A percentile compares a stretch with the other conserved stretches of the same genome.
Evolutionary conservation across 345 rosid species (phyloP).

Genomic region (Aquilaria yunnanensis): DNA sequence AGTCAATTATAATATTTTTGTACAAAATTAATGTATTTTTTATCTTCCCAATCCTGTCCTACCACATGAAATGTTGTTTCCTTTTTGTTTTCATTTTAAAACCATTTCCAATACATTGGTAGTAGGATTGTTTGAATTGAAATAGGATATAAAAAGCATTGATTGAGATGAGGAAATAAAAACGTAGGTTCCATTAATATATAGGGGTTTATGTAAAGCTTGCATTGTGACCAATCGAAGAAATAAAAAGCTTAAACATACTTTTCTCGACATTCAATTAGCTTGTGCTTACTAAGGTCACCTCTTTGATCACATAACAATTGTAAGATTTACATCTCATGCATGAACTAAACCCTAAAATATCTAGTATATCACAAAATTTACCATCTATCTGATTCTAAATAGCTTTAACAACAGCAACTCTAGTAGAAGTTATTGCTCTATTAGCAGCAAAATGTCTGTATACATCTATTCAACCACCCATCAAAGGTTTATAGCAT

Average conservation of each 20-base stretch:
- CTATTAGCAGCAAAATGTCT: constrained; percentile 62
- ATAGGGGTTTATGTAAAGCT: constrained; percentile 37
- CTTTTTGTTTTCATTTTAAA: too few species aligned
- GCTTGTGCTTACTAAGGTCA: constrained; percentile 35
- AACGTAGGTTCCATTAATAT: constrained; percentile 28
- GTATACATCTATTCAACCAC: constrained; percentile 77
- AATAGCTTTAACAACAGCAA: constrained; percentile 64
- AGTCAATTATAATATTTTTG: too few species aligned
- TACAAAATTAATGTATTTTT: too few species aligned
- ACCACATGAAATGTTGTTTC: background rate
- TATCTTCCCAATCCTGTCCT: constrained; percentile 9
- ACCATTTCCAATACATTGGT: too few species aligned
- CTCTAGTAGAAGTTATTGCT: constrained; percentile 93
- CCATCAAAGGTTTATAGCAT: constrained; percentile 46
- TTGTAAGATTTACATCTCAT: constrained; percentile 22
- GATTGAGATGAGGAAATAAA: background rate
- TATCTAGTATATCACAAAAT: constrained; percentile 37
- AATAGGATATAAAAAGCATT: background rate
- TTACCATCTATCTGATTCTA: constrained; percentile 56
- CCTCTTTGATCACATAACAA: constrained; percentile 18
- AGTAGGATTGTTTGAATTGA: too few species aligned
- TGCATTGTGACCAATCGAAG: constrained; percentile 16
- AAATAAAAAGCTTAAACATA: constrained; percentile 13
- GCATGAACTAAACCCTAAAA: constrained; percentile 17
- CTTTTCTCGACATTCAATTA: constrained; percentile 36